Base-by-base conservation (phyloP, 306 rosid species). In the Vigna hirtella region DNA sequence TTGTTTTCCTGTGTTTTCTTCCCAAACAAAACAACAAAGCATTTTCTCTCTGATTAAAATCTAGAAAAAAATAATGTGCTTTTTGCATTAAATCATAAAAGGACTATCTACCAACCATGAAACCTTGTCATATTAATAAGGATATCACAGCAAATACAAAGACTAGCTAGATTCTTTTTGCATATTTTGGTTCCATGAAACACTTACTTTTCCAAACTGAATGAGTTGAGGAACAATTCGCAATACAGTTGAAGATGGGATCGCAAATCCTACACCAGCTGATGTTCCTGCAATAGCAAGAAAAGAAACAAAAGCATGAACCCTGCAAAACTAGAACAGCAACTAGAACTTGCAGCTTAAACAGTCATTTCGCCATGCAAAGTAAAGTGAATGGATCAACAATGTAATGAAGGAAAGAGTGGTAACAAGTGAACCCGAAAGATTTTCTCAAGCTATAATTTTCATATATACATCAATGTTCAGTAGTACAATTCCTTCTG, bases 181-280 rank as follows among this genome's bases (percentile, higher is more conserved):
- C 18, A 22, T 5, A 49, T 9, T 34, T 42, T 34, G 40, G 16
- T 4, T 15, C 2, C 34, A 70, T 34, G 3, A 64, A 47, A 61
- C 22, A 78, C 87, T 79, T 79, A 93, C 98, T 79, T 86, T 95
- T 73, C 99, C 93, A 55, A 88, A 89, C 67, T 88, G 90, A 84
- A 95, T 95, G 86, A 95, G 80, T 81, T 93, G 99, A 55, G 98
- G 97, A 72, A 88, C 90, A 58, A 93, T 93, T 82, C 88, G 87
- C 56, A 71, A 81, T 30, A 93, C 99, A 57, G 98, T 89, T 76
- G 90, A 86, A 69, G 98, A 93, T 59, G 93, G 99, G 86, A 95
- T 93, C 55, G 99, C 99, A 87, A 95, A 95, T 72, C 99, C 99
- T 48, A 95, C 99, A 64, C 98, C 97, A 26, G 99, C 98, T 53